Evolutionary conservation across 2,329 filamentous ascomycete species (phyloP), one percentile per base, ranked within the genome.

Genomic region (Chaetomium globosum): DNA sequence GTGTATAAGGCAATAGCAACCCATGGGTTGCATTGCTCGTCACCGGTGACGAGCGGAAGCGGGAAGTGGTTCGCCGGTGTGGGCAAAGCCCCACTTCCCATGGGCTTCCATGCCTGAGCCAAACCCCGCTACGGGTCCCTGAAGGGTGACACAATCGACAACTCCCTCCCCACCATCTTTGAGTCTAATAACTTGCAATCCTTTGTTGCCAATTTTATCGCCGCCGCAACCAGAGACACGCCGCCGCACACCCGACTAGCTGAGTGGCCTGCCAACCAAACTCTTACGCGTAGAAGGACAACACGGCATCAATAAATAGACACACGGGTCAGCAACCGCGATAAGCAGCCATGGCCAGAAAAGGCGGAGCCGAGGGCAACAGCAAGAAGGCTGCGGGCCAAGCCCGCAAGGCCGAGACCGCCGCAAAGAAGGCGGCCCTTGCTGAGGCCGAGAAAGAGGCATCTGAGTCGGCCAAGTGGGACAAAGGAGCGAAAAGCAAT

Each of bases 351-450:
- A 93, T 93, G 90, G 89, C 83, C 72, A 92, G 91, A 79, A 93
- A 91, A 78, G 85, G 82, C 61, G 86, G 82, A 61, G 90, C 90
- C 61, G 93, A 96, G 69, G 66, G 56, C 57, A 92, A 90, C 80
- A 89, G 84, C 77, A 98, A 97, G 80, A 98, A 98, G 82, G 92
- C 81, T 2, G 87, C 89, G 9, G 95, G 94, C 69, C 92, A 97
- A 78, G 93, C 93, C 68, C 86, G 92, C 80, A 98, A 99, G 83
- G 93, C 93, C 68, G 93, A 97, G 57, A 89, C 87, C 3, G 94
- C 93, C 1, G 90, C 91, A 9, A 80, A 85, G 64, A 98, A 98
- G 80, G 84, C 88, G 65, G 91, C 92, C 0, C 87, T 78, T 3
- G 88, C 89, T 66, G 85, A 92, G 48, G 80, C 84, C 46, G 89